Evolutionary conservation across 2,329 filamentous ascomycete species (phyloP).

Genomic region (Shiraia sp.): DNA sequence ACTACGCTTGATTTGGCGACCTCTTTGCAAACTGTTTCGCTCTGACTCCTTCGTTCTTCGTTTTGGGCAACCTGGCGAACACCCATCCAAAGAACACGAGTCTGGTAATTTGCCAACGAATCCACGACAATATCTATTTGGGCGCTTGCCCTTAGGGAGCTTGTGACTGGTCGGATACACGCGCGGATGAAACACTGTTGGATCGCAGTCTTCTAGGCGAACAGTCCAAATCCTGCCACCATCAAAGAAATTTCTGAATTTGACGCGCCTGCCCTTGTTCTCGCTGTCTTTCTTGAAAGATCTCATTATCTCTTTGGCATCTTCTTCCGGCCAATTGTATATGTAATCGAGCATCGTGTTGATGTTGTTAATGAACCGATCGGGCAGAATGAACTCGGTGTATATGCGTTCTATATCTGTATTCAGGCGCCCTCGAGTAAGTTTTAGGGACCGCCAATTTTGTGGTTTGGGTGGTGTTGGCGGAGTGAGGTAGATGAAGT

Average conservation of each 20-base stretch:
- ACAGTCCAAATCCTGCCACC: background rate
- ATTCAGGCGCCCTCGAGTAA: background rate
- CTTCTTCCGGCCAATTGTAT: background rate
- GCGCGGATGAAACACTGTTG: no score
- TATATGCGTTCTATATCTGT: background rate
- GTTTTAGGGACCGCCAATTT: background rate
- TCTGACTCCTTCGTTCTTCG: no score
- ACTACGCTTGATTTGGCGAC: no score
- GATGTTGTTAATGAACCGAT: background rate
- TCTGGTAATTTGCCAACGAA: no score
- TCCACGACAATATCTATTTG: no score
- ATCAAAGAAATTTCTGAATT: background rate
- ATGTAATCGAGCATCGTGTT: slow-evolving; percentile 1
- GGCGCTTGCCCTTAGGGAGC: no score
- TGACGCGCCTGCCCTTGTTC: background rate
- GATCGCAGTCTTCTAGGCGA: background rate
- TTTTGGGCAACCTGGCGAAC: no score
- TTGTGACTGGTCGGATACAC: no score
- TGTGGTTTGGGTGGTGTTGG: background rate
- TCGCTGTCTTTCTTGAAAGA: background rate
- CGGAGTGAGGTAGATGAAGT: background rate
- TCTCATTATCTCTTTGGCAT: background rate
- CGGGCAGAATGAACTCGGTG: background rate
- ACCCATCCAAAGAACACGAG: no score
- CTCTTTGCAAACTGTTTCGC: no score